Evolutionary conservation across 1,284 basidiomycete genomes (phyloP), one percentile per base, ranked within the genome.

Genomic region (Ceratobasidium sp.): DNA sequence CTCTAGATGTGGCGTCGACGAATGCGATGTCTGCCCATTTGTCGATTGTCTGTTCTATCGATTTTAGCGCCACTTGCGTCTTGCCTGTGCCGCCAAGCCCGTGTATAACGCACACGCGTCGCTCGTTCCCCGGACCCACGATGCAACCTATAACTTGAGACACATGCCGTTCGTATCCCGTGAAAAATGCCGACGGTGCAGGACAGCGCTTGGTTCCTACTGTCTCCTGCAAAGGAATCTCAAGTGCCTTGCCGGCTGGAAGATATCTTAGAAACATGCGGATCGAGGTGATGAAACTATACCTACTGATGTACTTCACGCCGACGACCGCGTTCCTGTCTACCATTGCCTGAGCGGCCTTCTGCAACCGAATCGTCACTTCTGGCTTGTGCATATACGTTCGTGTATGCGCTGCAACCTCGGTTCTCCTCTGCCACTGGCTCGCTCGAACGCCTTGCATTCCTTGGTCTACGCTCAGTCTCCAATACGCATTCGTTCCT

Each of bases 61-160:
- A 58, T 12, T 46, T 36, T 2, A 53, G 30, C 45, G 58, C 64
- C 1, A 70, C 23, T 45, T 73, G 65, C 5, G 64, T 69, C 34
- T 73, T 73, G 1, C 72, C 72, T 1, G 30, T 34, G 1, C 72
- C 72, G 28, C 62, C 62, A 10, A 70, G 55, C 12, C 72, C 72
- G 60, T 57, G 45, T 18, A 73, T 21, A 9, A 73, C 64, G 34
- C 41, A 55, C 23, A 73, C 23, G 3, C 62, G 72, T 26, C 45
- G 61, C 18, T 52, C 21, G 1, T 45, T 5, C 1, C 34, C 26
- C 1, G 39, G 14, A 39, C 45, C 16, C 10, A 48, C 8, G 4
- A 73, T 21, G 21, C 55, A 59, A 10, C n/a, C 10, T 9, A 18
- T 21, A 1, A 57, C 23, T 23, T 36, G 50, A 5, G 21, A 30